Conservation (phyloP, 805 yeast species). For the Candida loeiensis region DNA sequence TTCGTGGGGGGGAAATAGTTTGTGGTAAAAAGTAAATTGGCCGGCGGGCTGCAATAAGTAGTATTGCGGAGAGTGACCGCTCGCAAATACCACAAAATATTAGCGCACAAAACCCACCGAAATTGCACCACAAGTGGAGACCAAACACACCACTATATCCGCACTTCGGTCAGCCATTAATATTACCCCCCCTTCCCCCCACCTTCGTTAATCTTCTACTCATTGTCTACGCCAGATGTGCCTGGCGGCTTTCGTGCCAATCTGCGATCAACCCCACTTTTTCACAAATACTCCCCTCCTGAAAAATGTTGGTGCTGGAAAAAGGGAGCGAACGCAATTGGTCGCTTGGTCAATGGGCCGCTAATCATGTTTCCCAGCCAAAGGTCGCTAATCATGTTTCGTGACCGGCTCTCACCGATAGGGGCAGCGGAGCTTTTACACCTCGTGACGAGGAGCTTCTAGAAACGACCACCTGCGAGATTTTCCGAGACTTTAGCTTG, state of each 20-base stretch:
- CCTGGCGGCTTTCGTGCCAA: too few relatives aligned
- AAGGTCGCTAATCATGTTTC: too few relatives aligned
- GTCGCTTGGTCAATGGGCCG: too few relatives aligned
- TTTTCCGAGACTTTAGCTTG: not conserved
- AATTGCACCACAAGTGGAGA: not conserved
- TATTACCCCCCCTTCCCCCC: too few relatives aligned
- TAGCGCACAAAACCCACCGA: not conserved
- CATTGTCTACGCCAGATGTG: too few relatives aligned
- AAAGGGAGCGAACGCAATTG: too few relatives aligned
- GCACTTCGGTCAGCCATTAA: too few relatives aligned
- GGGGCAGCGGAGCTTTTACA: too few relatives aligned
- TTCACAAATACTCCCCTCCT: not conserved
- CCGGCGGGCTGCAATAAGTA: not conserved
- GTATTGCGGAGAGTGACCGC: constrained; percentile 2
- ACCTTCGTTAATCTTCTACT: too few relatives aligned
- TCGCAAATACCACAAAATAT: not conserved
- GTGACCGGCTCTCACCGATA: too few relatives aligned
- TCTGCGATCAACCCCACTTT: constrained; percentile 1
- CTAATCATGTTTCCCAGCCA: too few relatives aligned
- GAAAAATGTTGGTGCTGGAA: constrained; percentile 1
- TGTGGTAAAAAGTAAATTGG: not conserved
- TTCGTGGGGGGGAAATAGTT: not conserved
- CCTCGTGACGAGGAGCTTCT: not conserved
- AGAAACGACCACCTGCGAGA: not conserved
- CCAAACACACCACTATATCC: too few relatives aligned